Conservation (phyloP, 148 eudicot genomes). For the Chenopodium formosanum region DNA sequence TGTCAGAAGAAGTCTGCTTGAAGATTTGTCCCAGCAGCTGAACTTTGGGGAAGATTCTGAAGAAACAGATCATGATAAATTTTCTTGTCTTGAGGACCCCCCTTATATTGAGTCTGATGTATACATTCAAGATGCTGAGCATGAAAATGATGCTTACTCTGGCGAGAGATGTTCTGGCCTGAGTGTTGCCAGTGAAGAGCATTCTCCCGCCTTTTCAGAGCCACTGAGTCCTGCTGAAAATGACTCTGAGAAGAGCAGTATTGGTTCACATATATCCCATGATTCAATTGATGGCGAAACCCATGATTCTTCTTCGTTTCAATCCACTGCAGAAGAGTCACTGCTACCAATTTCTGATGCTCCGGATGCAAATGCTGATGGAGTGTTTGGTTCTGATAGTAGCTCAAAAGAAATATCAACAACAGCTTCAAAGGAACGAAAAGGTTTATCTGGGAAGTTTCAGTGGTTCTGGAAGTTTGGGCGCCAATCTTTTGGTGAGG, state of each 20-base stretch:
- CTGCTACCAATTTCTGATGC: conserved; percentile 31
- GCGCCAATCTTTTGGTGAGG: conserved; percentile 50
- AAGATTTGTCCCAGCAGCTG: conserved; percentile 72
- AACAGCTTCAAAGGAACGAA: conserved; percentile 39
- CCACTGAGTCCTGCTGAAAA: conserved; percentile 53
- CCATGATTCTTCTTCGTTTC: conserved; percentile 24
- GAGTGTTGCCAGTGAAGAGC: conserved; percentile 52
- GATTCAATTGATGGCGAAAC: conserved; percentile 42
- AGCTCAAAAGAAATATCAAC: conserved; percentile 30
- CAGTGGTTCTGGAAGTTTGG: conserved; percentile 85
- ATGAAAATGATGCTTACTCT: conserved; percentile 24
- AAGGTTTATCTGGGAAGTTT: conserved; percentile 53
- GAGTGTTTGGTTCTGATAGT: conserved; percentile 17
- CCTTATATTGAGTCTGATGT: conserved; percentile 25
- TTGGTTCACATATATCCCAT: conserved; percentile 51
- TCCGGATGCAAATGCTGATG: conserved; percentile 17
- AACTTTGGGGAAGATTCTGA: conserved; percentile 49
- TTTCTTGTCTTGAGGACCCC: conserved; percentile 27
- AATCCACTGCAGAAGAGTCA: conserved; percentile 28
- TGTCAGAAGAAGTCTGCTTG: conserved; percentile 65
- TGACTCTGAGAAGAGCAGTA: conserved; percentile 54
- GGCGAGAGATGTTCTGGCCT: conserved; percentile 34
- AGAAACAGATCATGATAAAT: conserved; percentile 25
- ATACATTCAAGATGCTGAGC: conserved; percentile 26
- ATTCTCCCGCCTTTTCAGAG: conserved; percentile 51